Conservation (phyloP, 169 alveolate genomes). For the Cryptosporidium parvum region DNA sequence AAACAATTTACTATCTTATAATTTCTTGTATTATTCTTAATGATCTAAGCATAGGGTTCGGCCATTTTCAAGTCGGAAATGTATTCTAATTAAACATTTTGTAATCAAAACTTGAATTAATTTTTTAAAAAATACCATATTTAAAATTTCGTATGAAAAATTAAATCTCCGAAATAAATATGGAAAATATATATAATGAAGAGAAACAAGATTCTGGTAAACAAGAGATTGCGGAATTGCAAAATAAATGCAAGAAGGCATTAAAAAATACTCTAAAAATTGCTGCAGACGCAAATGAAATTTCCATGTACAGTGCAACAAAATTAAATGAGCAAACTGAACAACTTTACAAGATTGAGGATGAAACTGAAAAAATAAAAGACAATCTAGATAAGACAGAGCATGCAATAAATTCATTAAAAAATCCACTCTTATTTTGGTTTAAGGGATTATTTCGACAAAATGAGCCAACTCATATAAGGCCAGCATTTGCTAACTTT, state of each 20-base stretch:
- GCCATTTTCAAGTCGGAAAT: neutral
- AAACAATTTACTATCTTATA: no score
- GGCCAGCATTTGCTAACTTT: neutral
- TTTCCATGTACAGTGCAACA: constrained; percentile 64
- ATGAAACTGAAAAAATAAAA: constrained; percentile 65
- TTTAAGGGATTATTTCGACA: constrained; percentile 58
- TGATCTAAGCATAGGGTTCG: constrained; percentile 6
- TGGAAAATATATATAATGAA: neutral
- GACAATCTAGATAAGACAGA: constrained; percentile 59
- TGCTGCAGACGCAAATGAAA: constrained; percentile 74
- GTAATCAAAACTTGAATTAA: neutral
- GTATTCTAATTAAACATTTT: neutral
- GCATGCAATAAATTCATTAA: constrained; percentile 32
- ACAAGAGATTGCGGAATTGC: constrained; percentile 15
- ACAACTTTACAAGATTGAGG: constrained; percentile 30
- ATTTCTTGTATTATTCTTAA: neutral
- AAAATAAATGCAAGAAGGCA: constrained; percentile 34
- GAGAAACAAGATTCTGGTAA: neutral
- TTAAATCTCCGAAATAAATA: constrained; percentile 16
- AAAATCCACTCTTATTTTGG: constrained; percentile 64
- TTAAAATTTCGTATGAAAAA: constrained; percentile 19
- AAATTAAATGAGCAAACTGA: constrained; percentile 67
- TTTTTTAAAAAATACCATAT: neutral
- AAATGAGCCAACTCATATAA: neutral
- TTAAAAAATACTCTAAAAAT: constrained; percentile 41